A percentile compares a stretch with the other conserved stretches of the same genome.
Conservation (phyloP, 345 rosid species). For the Moricandia arvensis region DNA sequence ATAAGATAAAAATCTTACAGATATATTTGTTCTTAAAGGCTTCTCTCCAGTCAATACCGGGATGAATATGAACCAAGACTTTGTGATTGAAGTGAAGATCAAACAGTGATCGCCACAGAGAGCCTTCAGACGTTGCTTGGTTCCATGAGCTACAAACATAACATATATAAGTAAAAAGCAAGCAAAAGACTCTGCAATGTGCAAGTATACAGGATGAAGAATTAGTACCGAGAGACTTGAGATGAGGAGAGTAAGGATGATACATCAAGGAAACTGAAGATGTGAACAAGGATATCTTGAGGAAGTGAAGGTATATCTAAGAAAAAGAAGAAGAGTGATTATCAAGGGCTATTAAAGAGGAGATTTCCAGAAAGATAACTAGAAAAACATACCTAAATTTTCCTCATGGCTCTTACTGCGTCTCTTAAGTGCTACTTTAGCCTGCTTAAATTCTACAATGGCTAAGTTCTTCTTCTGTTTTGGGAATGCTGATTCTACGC, state of each 20-base stretch:
- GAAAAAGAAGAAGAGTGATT: too few species aligned
- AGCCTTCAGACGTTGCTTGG: constrained; percentile 55
- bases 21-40: constrained; percentile 49
- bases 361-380: too few species aligned
- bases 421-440: constrained; percentile 71
- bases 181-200: not conserved
- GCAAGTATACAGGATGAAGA: constrained; percentile 21
- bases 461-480: constrained; percentile 83
- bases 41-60: constrained; percentile 56
- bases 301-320: constrained; percentile 55
- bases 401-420: constrained; percentile 46
- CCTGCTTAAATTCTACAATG: constrained; percentile 64
- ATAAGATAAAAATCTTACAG: constrained; percentile 41
- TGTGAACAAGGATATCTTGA: constrained; percentile 60
- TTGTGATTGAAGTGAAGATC: constrained; percentile 36
- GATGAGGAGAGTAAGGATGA: constrained; percentile 56
- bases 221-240: constrained; percentile 56
- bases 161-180: constrained; percentile 11
- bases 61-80: constrained; percentile 10
- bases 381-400: constrained; percentile 40
- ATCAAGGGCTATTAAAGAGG: not conserved
- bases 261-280: constrained; percentile 67
- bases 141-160: constrained; percentile 73
- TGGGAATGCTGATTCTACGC: constrained; percentile 65
- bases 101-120: constrained; percentile 59